Evolutionary conservation across 768 basidiomycete species (phyloP), one percentile per base, ranked within the genome.

Genomic region (Boletus vinaceobasis): DNA sequence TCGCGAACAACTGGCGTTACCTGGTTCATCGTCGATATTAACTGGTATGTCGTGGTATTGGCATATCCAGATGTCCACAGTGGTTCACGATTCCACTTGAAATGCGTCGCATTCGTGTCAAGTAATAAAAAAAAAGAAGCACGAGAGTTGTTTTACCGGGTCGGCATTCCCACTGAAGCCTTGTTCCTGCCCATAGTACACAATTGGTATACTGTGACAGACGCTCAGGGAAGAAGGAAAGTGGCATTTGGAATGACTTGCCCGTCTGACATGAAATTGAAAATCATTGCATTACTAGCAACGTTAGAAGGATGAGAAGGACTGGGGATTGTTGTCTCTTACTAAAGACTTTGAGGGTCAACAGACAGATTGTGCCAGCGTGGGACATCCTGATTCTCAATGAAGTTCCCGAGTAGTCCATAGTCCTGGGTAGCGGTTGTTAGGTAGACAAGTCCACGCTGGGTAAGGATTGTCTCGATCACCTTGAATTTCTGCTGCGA

Each of bases 141-240:
- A 23, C 5, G 4, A 7, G 5, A 15, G 23, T 27, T 23, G 31
- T 62, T 79, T 60, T 67, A 88, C 85, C 35, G 89, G 89, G 62
- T 91, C 88, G 8, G 67, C 71, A 62, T 71, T 73, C 33, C 89
- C 90, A 52, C 71, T 73, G 67, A 88, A 85, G 38, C 77, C 73
- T 65, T 90, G 89, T 62, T 91, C 90, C 70, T 88, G 87, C 2
- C 90, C 89, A 56, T 89, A 88, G 67, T 91, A 92, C 11, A 89
- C 80, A 55, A 91, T 83, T 1, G 90, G 89, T 60, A 90, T 88
- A n/a, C 77, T 78, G 43, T 40, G 11, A 48, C 27, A 17, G 15
- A 46, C 21, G 29, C 27, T 50, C 45, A 48, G 48, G 31, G 29
- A 27, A 29, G 39, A 37, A 46, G 17, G 10, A 32, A 9, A 11